Evolutionary conservation across 805 yeast species (phyloP), one percentile per base, ranked within the genome.

Genomic region (Candida ficus): DNA sequence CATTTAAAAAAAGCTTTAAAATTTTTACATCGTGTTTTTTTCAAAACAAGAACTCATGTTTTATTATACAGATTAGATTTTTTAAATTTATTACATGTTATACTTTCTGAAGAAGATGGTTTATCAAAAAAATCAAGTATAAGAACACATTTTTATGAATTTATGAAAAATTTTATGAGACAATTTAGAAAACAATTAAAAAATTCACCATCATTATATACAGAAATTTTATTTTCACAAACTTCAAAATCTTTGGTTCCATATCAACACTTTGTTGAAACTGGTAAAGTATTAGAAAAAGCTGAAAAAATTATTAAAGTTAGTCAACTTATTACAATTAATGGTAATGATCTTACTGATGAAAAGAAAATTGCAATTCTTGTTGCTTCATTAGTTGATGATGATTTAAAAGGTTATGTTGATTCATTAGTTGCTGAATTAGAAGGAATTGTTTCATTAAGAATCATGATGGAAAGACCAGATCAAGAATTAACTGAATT

Each of bases 61-160:
- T 62, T 75, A 26, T 58, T 85, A 26, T 80, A 71, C 51, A 66
- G 96, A 37, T 56, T 93, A 26, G 96, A 90, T 56, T 78, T 93
- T 54, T 73, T 91, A 72, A 57, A 70, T 13, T 54, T 73, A 3
- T 56, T 85, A 1, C 73, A 78, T 52, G 67, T 73, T 21, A 63
- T 83, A 51, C 62, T 83, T 7, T 64, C 78, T 11, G 41, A 37
- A 7, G 70, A 68, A 29, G 64, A 65, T 25, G 78, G 80, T 7
- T 60, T 80, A 14, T 70, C 78, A 1, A 58, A 64, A 33, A 47
- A 61, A 1, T 61, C 78, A 0, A 56, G 60, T 13, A 66, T 78
- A 4, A 66, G 87, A 43, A 67, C 64, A 23, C 88, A 82, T 41
- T 73, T 83, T 11, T 80, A 78, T 28, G 75, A 78, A 34, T 80